Percentiles rank a stretch among this genome's conserved stretches.
Conservation (phyloP, 2,329 filamentous ascomycete genomes). For the Blastomyces emzantsi region DNA sequence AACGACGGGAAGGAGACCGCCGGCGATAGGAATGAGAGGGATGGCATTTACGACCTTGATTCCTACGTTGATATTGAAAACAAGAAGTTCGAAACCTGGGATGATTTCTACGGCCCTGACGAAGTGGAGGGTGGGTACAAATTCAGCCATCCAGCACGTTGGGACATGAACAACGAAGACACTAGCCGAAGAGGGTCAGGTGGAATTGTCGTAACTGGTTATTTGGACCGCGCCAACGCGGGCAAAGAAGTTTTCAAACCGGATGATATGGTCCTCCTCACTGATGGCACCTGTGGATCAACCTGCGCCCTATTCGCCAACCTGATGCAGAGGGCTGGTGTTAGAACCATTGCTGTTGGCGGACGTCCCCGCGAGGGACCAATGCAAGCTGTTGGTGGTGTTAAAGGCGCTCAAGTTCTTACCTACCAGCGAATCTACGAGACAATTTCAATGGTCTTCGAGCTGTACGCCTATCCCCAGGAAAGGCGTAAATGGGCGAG, state of each 20-base stretch:
- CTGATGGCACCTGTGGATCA: conserved; percentile 51
- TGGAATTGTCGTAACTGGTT: conserved; percentile 26
- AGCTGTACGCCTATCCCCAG: conserved; percentile 9
- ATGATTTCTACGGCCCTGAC: conserved; percentile 19
- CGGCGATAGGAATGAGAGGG: conserved; percentile 10
- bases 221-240: conserved; percentile 19
- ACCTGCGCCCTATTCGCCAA: conserved; percentile 53
- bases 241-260: conserved; percentile 24
- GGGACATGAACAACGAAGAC: conserved; percentile 20
- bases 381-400: conserved; percentile 58
- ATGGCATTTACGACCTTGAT: conserved; percentile 14
- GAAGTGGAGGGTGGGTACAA: conserved; percentile 26
- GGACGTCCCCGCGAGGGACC: conserved; percentile 47
- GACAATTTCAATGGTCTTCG: not conserved
- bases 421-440: conserved; percentile 22
- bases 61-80: conserved; percentile 22
- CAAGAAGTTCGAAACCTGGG: conserved; percentile 35
- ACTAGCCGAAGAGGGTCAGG: conserved; percentile 20
- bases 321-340: conserved; percentile 45
- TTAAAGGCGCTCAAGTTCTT: conserved; percentile 43
- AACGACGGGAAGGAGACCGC: conserved; percentile 11
- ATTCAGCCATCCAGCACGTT: conserved; percentile 28
- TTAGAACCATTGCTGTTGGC: conserved; percentile 51
- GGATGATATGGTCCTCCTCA: conserved; percentile 35
- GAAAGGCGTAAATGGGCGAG: conserved; percentile 12